A percentile compares a stretch with the other conserved stretches of the same genome.
phyloP scores from a whole-genome alignment of 495 filamentous ascomycete species.

The Penicillium paxilli region DNA sequence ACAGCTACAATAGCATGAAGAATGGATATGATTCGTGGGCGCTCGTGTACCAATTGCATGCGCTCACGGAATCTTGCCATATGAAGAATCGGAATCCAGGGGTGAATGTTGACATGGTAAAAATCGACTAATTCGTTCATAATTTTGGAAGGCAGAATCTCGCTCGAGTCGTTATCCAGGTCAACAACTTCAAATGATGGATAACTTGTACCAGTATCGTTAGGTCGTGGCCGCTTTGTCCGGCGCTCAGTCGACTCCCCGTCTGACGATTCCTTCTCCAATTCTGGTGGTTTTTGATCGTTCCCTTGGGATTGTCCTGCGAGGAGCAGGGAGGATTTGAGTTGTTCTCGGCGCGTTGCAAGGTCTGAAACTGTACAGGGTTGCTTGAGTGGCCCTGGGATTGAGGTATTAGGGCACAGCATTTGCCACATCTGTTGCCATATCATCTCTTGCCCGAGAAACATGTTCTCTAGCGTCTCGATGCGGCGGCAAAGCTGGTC shows the following conservation, averaged over 20 bases:
- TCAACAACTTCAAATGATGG: neutral
- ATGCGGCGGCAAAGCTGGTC: conserved; percentile 38
- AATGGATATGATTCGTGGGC: conserved; percentile 7
- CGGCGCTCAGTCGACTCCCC: neutral
- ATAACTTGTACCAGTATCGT: neutral
- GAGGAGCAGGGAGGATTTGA: conserved; percentile 2
- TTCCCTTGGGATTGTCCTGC: neutral
- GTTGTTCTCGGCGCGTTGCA: conserved; percentile 9
- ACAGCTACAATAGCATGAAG: conserved; percentile 24
- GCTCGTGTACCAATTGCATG: conserved; percentile 5
- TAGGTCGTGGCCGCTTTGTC: conserved; percentile 2
- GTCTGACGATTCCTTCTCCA: neutral
- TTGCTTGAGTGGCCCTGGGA: neutral
- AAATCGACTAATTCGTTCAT: conserved; percentile 25
- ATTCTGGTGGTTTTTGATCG: neutral
- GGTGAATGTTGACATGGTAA: conserved; percentile 23
- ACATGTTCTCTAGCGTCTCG: conserved; percentile 34
- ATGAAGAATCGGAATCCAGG: conserved; percentile 28
- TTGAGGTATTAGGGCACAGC: conserved; percentile 1
- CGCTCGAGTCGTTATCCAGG: neutral
- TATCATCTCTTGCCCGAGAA: conserved; percentile 28
- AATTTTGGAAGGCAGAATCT: conserved; percentile 7
- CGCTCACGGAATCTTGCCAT: conserved; percentile 19
- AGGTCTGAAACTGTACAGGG: neutral
- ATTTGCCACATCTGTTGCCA: conserved; percentile 25